Conservation (phyloP, 225 moss, liverwort and hornwort genomes). For the Physcomitrium patens region DNA sequence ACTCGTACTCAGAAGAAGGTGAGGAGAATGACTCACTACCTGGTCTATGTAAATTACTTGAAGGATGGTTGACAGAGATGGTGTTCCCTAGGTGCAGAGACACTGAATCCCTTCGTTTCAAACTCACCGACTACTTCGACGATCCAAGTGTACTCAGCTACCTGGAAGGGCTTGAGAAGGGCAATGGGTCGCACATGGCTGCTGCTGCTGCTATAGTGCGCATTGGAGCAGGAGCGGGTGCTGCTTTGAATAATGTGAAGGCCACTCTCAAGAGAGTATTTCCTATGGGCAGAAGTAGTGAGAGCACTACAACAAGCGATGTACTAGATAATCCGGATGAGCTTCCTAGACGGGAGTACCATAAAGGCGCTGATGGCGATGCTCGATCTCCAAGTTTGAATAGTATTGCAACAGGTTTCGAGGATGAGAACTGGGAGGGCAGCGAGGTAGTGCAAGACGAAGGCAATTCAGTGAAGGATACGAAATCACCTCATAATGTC, state of each 20-base stretch:
- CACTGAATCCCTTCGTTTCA: slow-evolving; percentile 65
- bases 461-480: slow-evolving; percentile 40
- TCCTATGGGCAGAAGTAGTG: slow-evolving; percentile 64
- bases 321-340: slow-evolving; percentile 46
- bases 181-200: slow-evolving; percentile 79
- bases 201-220: slow-evolving; percentile 91
- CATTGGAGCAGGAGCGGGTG: slow-evolving; percentile 78
- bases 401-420: slow-evolving; percentile 44
- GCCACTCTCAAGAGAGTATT: slow-evolving; percentile 85
- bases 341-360: slow-evolving; percentile 46
- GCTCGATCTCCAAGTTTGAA: slow-evolving; percentile 32
- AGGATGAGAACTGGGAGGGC: slow-evolving; percentile 63
- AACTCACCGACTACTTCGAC: slow-evolving; percentile 86
- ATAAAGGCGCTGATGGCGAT: slow-evolving; percentile 47
- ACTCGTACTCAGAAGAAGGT: slow-evolving; percentile 76
- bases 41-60: slow-evolving; percentile 92
- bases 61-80: slow-evolving; percentile 92
- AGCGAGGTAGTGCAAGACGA: slow-evolving; percentile 47
- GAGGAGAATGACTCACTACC: slow-evolving; percentile 68
- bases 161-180: slow-evolving; percentile 73
- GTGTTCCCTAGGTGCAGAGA: slow-evolving; percentile 87
- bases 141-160: slow-evolving; percentile 79
- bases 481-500: slow-evolving; percentile 30
- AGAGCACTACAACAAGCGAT: slow-evolving; percentile 37
- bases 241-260: slow-evolving; percentile 71